These are phyloP conservation scores for Scleroderma citrinum DNA, from an alignment of 768 basidiomycete genomes.

Conservation along the genomic window DNA sequence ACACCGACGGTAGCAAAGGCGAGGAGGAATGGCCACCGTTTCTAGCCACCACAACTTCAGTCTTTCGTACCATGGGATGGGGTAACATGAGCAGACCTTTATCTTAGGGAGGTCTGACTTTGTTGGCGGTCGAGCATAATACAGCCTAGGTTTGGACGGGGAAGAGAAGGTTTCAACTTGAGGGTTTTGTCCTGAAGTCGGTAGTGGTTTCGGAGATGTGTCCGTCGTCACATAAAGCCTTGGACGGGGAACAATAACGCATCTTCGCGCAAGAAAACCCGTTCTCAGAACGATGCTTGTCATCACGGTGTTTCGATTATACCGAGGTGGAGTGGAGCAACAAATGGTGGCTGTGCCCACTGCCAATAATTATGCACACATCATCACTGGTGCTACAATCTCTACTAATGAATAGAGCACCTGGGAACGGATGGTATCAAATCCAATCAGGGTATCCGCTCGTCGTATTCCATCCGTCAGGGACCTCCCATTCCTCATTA, in stretches of 20 bases:
- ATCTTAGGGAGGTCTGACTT: constrained; percentile 39
- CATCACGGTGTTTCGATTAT: constrained; percentile 5
- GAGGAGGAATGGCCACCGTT: constrained; percentile 54
- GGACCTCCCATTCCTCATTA: constrained; percentile 63
- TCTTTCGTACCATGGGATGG: not conserved
- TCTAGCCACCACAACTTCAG: constrained; percentile 12
- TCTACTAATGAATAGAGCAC: too few species aligned
- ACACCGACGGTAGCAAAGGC: constrained; percentile 47
- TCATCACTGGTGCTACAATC: too few species aligned
- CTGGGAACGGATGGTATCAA: too few species aligned
- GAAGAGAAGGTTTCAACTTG: constrained; percentile 36
- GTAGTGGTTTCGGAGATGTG: constrained; percentile 17
- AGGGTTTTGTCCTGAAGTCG: constrained; percentile 25
- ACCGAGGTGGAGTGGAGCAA: too few species aligned
- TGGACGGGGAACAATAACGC: constrained; percentile 7
- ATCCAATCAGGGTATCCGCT: constrained; percentile 47
- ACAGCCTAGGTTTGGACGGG: constrained; percentile 39
- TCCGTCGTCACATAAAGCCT: constrained; percentile 15
- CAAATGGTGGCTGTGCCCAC: too few species aligned
- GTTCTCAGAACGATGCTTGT: constrained; percentile 8
- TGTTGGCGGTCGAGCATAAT: constrained; percentile 36
- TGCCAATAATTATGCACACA: too few species aligned
- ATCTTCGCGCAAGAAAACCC: constrained; percentile 5
- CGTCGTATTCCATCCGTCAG: constrained; percentile 67
- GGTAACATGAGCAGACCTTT: constrained; percentile 22